phyloP scores from a whole-genome alignment of 345 rosid genomes.

The Eucalyptus erythrocorys region DNA sequence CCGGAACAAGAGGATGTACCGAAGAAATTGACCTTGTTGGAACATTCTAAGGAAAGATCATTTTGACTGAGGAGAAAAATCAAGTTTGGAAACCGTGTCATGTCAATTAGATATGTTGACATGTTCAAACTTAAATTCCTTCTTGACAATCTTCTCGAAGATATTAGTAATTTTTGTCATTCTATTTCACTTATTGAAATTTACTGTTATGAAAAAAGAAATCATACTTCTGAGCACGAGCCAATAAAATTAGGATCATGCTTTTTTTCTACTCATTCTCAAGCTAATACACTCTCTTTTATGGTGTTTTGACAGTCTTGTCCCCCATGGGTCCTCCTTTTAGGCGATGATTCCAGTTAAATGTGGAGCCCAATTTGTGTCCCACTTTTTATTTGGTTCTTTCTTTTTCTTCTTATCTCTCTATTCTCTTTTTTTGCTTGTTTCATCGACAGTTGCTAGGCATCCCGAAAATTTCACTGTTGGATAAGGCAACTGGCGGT shows the following conservation, averaged over 20 bases:
- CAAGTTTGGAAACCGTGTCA: neutral
- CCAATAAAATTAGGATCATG: neutral
- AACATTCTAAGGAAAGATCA: neutral
- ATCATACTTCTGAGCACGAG: neutral
- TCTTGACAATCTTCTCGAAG: neutral
- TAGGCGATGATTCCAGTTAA: neutral
- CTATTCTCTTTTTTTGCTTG: neutral
- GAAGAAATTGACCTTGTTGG: neutral
- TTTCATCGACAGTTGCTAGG: neutral
- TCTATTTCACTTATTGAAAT: neutral
- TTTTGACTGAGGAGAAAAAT: neutral
- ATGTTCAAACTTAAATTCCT: rapidly evolving
- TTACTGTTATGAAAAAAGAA: neutral
- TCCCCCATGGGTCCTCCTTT: neutral
- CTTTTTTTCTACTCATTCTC: no score
- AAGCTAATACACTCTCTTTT: no score
- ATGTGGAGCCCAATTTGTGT: neutral
- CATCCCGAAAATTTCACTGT: neutral
- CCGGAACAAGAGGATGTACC: neutral
- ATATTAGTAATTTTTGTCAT: no score
- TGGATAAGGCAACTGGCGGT: neutral
- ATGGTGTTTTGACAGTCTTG: no score
- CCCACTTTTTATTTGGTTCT: neutral
- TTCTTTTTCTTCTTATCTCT: neutral
- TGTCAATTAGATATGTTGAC: no score